Evolutionary conservation across 495 filamentous ascomycete species (phyloP).

Genomic region (Friedmanniomyces endolithicus): DNA sequence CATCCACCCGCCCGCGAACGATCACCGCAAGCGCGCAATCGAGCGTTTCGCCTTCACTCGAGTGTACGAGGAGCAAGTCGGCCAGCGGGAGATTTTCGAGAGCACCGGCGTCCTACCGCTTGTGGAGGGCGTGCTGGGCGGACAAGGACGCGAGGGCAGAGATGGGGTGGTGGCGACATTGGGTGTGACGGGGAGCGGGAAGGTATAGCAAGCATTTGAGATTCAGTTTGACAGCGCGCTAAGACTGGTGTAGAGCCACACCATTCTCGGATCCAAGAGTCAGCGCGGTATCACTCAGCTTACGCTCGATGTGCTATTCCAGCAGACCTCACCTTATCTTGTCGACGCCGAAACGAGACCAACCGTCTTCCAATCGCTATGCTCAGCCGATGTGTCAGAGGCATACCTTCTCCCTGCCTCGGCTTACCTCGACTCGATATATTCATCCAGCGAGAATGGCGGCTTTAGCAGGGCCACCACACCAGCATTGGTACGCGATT

Average conservation of each 20-base stretch:
- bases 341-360: slow-evolving; percentile 46
- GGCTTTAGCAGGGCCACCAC: slow-evolving; percentile 34
- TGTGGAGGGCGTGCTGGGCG: slow-evolving; percentile 63
- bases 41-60: slow-evolving; percentile 91
- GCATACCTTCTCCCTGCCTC: slow-evolving; percentile 66
- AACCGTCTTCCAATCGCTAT: slow-evolving; percentile 55
- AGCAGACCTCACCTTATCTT: slow-evolving; percentile 55
- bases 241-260: slow-evolving; percentile 61
- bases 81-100: slow-evolving; percentile 78
- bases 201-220: slow-evolving; percentile 41
- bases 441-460: slow-evolving; percentile 41
- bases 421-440: slow-evolving; percentile 68
- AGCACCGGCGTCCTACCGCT: slow-evolving; percentile 63
- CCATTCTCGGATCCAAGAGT: slow-evolving; percentile 79
- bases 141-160: slow-evolving; percentile 55
- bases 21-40: slow-evolving; percentile 61
- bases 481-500: slow-evolving; percentile 59
- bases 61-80: slow-evolving; percentile 77
- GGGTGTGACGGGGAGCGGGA: slow-evolving; percentile 90
- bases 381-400: slow-evolving; percentile 68
- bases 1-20: slow-evolving; percentile 67
- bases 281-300: slow-evolving; percentile 88
- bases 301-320: slow-evolving; percentile 78
- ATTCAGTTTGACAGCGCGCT: not conserved
- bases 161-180: slow-evolving; percentile 87